Base-by-base conservation (phyloP, 306 rosid species). In the Cicer cuneatum region DNA sequence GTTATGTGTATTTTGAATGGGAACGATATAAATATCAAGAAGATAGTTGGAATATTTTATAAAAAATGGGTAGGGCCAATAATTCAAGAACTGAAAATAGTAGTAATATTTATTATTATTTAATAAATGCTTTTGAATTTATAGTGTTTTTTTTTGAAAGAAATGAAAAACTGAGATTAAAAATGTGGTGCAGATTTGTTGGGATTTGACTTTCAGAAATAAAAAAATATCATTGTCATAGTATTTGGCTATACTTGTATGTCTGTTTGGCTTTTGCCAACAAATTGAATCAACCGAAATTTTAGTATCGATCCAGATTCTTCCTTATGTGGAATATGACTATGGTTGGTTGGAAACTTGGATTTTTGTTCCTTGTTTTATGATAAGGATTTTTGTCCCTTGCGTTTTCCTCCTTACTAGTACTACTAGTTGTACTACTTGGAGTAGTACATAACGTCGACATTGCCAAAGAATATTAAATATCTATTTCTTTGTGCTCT, bases 1-100 rank as follows among this genome's bases (percentile, higher is more conserved):
- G 4, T 0, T 24, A 2, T 29, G 5, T 69, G 13, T 68, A 18
- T 45, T 43, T 69, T 54, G 39, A 3, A 0, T 75, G 62, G 46
- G n/a, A n/a, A 61, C 61, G 35, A 52, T 75, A 14, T 1, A 67
- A 42, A 11, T 3, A 67, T 68, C 10, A 56, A 69, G 33, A 24
- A 2, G 69, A 76, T 45, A 74, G 7, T 33, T 37, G 38, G 8
- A 10, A 63, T 64, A 16, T 71, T 43, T 42, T 61, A 19, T 14
- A 24, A 5, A 10, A 68, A 68, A 51, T 63, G 13, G 29, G 68
- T 14, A 38, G 72, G 39, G 48, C 24, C 13, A 59, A 19, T 4
- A 19, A 29, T 29, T 29, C 35, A 29, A 29, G 35, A 46, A 1
- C 19, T 21, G 10, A 71, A 13, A 56, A 13, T 1, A 39, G 18